Base-by-base conservation (phyloP, 176 grass and related monocot species). In the Carex scoparia region DNA sequence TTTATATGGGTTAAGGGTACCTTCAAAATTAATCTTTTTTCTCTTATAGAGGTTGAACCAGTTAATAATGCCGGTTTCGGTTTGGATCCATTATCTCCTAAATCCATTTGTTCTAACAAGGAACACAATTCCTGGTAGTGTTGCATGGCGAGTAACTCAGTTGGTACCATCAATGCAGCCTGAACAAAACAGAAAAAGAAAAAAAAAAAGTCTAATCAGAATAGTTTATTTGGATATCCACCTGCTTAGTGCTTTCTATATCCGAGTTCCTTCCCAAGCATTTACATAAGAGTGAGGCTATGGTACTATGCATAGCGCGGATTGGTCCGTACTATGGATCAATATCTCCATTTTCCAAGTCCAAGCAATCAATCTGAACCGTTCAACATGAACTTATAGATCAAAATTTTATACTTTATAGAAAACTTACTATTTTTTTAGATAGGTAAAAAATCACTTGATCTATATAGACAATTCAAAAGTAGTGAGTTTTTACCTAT, bases 141-240 rank as follows among this genome's bases (percentile, higher is more conserved):
- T 79, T 98, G 95, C 56, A 89, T 70, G 23, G 93, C 95, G 68
- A 98, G 95, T 79, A 95, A 66, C 83, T 98, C 95, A 15, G 93
- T 95, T 75, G 95, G 95, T 84, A 93, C 95, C 95, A 98, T 98
- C 80, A 97, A 93, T 85, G 95, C 95, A 86, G 91, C 95, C 95
- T 97, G 73, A 31, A 78, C 72, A 69, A 79, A 84, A 40, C 4
- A 40, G 38, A 40, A 40, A 40, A 40, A 40, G 38, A 40, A 40
- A 40, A 40, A 83, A 48, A 86, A 46, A 58, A 87, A 81, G 66
- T 77, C 85, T 32, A 87, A 81, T 33, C 55, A 77, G 49, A 53
- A 54, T 16, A 54, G 35, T 54, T 13, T 76, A 75, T 56, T 73
- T 73, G 38, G 44, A 54, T 12, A 77, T 30, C 19, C 49, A 55